These are phyloP conservation scores for Colletotrichum navitas DNA, from an alignment of 2,329 filamentous ascomycete genomes.

Conservation along the genomic window DNA sequence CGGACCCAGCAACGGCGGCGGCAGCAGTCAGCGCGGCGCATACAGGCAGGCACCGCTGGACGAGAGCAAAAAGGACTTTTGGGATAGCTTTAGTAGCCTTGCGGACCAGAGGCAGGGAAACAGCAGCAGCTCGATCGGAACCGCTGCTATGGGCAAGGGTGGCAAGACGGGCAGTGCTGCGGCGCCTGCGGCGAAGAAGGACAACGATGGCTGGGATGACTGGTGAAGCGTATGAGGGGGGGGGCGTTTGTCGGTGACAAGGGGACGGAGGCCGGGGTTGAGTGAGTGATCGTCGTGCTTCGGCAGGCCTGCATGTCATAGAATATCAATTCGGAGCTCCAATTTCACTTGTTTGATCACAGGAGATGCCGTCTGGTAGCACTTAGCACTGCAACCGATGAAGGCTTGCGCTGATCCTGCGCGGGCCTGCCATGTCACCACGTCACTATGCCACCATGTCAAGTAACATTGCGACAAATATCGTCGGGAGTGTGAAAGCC, in stretches of 20 bases:
- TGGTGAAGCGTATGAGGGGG: slow-evolving; percentile 58
- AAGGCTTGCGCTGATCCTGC: background rate
- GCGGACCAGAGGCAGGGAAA: slow-evolving; percentile 67
- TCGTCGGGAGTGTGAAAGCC: slow-evolving; percentile 4
- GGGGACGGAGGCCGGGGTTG: slow-evolving; percentile 36
- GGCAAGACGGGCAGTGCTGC: slow-evolving; percentile 50
- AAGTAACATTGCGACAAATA: background rate
- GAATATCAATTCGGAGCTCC: slow-evolving; percentile 30
- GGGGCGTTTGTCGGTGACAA: background rate
- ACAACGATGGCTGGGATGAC: slow-evolving; percentile 74
- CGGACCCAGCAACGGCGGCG: slow-evolving; percentile 55
- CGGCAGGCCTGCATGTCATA: slow-evolving; percentile 37
- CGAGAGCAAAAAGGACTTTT: slow-evolving; percentile 84
- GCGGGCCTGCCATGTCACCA: background rate
- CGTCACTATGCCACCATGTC: background rate
- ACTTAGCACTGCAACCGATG: background rate
- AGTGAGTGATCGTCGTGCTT: slow-evolving; percentile 37
- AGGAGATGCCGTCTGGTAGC: background rate
- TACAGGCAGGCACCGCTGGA: slow-evolving; percentile 61
- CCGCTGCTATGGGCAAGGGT: slow-evolving; percentile 70
- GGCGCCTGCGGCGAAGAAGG: slow-evolving; percentile 56
- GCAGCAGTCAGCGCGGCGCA: slow-evolving; percentile 43
- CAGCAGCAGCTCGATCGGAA: slow-evolving; percentile 66
- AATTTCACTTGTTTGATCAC: slow-evolving; percentile 25
- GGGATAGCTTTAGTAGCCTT: slow-evolving; percentile 87